Evolutionary conservation across 257 asterid genomes (phyloP), one percentile per base, ranked within the genome.

Genomic region (Mitragyna speciosa): DNA sequence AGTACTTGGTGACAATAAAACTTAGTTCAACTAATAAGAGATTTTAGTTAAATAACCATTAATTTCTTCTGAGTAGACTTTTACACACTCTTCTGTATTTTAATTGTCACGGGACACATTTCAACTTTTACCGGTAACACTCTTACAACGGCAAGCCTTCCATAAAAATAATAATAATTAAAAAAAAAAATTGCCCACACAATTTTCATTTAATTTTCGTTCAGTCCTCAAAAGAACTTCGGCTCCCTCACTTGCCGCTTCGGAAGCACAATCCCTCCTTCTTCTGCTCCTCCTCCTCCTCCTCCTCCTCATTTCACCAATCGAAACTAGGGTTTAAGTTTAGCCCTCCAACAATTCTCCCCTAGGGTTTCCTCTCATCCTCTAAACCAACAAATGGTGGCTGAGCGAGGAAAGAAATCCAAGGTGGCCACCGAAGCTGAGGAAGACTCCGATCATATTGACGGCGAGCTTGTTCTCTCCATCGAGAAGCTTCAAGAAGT

Each of bases 401-500:
- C 79, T 26, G 85, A 73, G 78, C 78, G 85, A 12, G 83, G 87
- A 12, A 90, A 90, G 89, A 89, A 81, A 81, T 41, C 84, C 22
- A 89, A 75, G 82, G 68, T 83, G 5, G 67, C 81, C 1, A 83
- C 58, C n/a, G 36, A 39, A 39, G n/a, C 67, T 6, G 89, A 84
- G 69, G 93, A 83, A 39, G 88, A 86, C 47, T 28, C 70, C 58
- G 78, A 71, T 80, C 82, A 43, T 31, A 79, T 79, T 76, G 83
- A 66, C 75, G 66, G 28, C 66, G 84, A 84, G 8, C 77, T 81
- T 64, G 69, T 76, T 54, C 45, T 31, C 79, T 78, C 90, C 54
- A 81, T 87, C 43, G 88, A 87, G 73, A 86, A 85, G 84, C 89
- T 90, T 63, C 87, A 85, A 28, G 85, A 85, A 75, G 80, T 87